phyloP scores from a whole-genome alignment of 495 filamentous ascomycete genomes.

The Pyronema domesticum region DNA sequence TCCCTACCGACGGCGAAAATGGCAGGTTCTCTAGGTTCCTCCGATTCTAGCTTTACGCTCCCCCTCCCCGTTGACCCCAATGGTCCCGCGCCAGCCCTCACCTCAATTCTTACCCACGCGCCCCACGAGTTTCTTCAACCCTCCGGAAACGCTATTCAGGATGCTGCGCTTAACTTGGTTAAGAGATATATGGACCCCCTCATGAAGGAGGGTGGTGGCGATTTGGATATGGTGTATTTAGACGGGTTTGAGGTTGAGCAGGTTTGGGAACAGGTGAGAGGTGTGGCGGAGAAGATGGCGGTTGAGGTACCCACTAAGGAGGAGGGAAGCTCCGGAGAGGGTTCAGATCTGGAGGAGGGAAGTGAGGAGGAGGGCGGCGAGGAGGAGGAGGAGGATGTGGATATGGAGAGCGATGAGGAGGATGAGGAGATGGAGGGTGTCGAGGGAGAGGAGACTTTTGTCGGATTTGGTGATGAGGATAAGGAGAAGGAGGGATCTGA shows the following conservation, averaged over 20 bases:
- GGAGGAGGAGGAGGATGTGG: conserved; percentile 10
- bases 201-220: conserved; percentile 6
- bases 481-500: conserved; percentile 20
- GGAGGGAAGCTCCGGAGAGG: neutral
- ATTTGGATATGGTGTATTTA: conserved; percentile 47
- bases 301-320: conserved; percentile 23
- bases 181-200: conserved; percentile 24
- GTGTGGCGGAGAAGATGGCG: conserved; percentile 41
- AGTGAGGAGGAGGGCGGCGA: conserved; percentile 8
- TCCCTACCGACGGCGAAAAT: neutral
- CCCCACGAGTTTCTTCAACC: conserved; percentile 21
- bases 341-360: conserved; percentile 8
- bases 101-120: neutral
- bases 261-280: conserved; percentile 82
- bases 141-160: conserved; percentile 11
- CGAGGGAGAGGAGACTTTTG: conserved; percentile 21
- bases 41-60: neutral
- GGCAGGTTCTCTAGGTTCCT: conserved; percentile 2
- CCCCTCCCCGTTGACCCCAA: neutral
- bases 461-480: conserved; percentile 8
- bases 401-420: conserved; percentile 28
- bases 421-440: conserved; percentile 38
- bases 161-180: conserved; percentile 19
- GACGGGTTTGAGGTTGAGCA: conserved; percentile 78
- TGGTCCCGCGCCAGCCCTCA: neutral